A percentile compares a stretch with the other conserved stretches of the same genome.
Evolutionary conservation across 2,329 filamentous ascomycete genomes (phyloP).

Genomic region (Acrocalymma vagum): DNA sequence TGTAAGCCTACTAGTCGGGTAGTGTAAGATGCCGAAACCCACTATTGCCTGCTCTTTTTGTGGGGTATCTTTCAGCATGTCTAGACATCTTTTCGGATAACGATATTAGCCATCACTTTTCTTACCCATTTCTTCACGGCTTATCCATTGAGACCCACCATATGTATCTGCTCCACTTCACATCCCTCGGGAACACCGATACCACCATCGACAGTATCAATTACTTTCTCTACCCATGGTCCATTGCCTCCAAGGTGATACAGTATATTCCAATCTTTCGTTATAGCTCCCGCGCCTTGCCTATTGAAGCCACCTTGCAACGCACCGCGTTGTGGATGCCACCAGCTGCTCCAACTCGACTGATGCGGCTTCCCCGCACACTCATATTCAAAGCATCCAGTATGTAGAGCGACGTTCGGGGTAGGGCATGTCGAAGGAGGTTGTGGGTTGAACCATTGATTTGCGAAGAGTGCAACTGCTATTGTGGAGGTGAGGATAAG

Average conservation of each 20-base stretch:
- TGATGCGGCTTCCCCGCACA: conserved; percentile 40
- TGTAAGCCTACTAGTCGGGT: conserved; percentile 14
- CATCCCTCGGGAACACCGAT: conserved; percentile 58
- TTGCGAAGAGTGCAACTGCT: conserved; percentile 8
- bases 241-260: conserved; percentile 65
- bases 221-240: conserved; percentile 62
- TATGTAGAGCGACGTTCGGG: conserved; percentile 9
- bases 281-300: conserved; percentile 35
- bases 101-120: conserved; percentile 14
- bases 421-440: conserved; percentile 8
- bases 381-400: conserved; percentile 31
- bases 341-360: conserved; percentile 45
- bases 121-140: background rate
- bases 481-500: conserved; percentile 11
- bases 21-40: conserved; percentile 35
- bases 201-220: conserved; percentile 50
- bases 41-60: conserved; percentile 58
- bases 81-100: conserved; percentile 58
- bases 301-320: conserved; percentile 6
- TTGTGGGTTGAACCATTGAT: conserved; percentile 11
- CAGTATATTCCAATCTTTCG: conserved; percentile 57
- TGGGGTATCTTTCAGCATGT: conserved; percentile 67
- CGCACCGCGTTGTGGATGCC: conserved; percentile 36
- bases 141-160: conserved; percentile 50
- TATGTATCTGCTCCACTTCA: conserved; percentile 65